Percentiles rank a stretch among this genome's conserved stretches.
These are phyloP conservation scores for Sporisorium iseilematis-ciliati DNA, from an alignment of 1,284 basidiomycete species.

Conservation along the genomic window DNA sequence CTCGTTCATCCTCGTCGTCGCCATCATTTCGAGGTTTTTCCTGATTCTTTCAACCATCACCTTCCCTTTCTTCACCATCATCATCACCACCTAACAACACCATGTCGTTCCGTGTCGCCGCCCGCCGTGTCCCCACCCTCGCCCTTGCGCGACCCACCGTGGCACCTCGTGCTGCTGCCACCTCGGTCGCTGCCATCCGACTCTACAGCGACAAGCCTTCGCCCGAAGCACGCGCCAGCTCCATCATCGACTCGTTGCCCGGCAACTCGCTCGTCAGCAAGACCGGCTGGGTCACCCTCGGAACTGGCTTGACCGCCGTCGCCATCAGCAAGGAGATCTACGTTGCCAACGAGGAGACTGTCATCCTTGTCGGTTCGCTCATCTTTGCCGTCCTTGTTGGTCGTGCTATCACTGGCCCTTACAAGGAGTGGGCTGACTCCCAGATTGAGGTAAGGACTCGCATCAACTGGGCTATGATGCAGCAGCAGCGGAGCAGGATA, in stretches of 20 bases:
- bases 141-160: conserved; percentile 51
- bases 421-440: conserved; percentile 85
- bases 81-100: conserved; percentile 19
- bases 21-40: conserved; percentile 15
- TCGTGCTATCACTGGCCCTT: conserved; percentile 83
- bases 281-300: conserved; percentile 88
- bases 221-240: conserved; percentile 87
- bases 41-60: not conserved
- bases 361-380: conserved; percentile 81
- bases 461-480: not conserved
- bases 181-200: conserved; percentile 53
- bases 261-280: conserved; percentile 93
- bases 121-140: conserved; percentile 47
- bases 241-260: conserved; percentile 91
- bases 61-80: conserved; percentile 12
- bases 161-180: conserved; percentile 40
- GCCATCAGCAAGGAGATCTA: conserved; percentile 98
- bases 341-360: conserved; percentile 85
- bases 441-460: conserved; percentile 61
- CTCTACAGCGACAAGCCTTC: conserved; percentile 68
- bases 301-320: conserved; percentile 87
- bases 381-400: conserved; percentile 85
- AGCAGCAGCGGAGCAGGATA: conserved; percentile 1
- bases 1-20: conserved; percentile 15
- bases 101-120: conserved; percentile 54